Evolutionary conservation across 495 filamentous ascomycete genomes (phyloP).

Genomic region (Xylaria sp.): DNA sequence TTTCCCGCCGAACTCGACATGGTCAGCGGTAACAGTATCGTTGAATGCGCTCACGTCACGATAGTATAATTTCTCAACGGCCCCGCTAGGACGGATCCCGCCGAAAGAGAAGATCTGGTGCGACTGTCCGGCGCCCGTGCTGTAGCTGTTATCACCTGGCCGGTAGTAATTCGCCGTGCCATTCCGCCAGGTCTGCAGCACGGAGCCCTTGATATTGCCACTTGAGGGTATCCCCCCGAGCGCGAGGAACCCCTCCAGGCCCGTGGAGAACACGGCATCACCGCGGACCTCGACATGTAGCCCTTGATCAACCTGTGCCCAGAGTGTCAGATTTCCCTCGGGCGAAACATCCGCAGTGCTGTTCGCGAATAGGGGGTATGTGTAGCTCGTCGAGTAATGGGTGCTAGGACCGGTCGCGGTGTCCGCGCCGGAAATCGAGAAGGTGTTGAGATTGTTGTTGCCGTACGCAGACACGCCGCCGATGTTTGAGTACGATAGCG

Average conservation of each 20-base stretch:
- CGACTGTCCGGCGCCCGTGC: conserved; percentile 59
- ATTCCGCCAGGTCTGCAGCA: conserved; percentile 59
- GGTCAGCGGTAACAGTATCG: conserved; percentile 35
- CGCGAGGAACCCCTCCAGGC: conserved; percentile 57
- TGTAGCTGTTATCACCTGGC: conserved; percentile 52
- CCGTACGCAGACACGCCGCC: conserved; percentile 65
- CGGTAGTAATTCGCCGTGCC: conserved; percentile 62
- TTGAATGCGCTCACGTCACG: conserved; percentile 43
- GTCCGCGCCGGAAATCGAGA: conserved; percentile 67
- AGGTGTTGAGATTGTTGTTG: conserved; percentile 66
- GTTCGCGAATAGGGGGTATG: conserved; percentile 70
- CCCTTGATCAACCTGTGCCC: conserved; percentile 64
- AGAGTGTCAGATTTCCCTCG: conserved; percentile 64
- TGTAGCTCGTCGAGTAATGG: conserved; percentile 56
- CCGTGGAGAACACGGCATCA: conserved; percentile 65
- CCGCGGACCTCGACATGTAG: conserved; percentile 61
- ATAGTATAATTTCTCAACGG: conserved; percentile 40
- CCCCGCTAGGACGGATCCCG: conserved; percentile 28
- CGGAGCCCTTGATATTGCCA: conserved; percentile 45
- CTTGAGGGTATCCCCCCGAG: conserved; percentile 21
- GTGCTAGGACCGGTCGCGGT: conserved; percentile 45
- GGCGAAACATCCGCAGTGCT: conserved; percentile 54
- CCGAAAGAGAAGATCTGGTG: conserved; percentile 63
- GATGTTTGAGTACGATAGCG: conserved; percentile 63
- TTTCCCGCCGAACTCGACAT: conserved; percentile 18